Percentiles rank a stretch among this genome's conserved stretches.
phyloP scores from a whole-genome alignment of 2,329 filamentous ascomycete species.

The Dactylellina leptospora region DNA sequence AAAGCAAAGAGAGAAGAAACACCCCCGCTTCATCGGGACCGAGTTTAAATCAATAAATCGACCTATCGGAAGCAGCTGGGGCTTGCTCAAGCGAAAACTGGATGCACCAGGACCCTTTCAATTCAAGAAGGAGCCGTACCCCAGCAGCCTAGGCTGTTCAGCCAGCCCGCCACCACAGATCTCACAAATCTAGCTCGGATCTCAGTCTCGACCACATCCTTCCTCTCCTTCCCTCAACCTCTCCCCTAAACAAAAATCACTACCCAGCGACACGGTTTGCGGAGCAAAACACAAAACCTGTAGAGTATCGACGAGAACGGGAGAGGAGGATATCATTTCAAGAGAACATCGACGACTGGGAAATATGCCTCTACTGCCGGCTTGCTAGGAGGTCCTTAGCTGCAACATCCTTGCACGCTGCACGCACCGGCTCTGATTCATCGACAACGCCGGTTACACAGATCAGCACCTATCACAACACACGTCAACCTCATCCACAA shows the following conservation, averaged over 20 bases:
- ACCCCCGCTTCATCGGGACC: slow-evolving; percentile 18
- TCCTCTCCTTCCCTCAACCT: slow-evolving; percentile 7
- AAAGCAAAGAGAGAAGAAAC: slow-evolving; percentile 12
- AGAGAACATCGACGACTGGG: not conserved
- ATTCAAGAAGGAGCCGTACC: slow-evolving; percentile 19
- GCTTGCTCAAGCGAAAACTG: slow-evolving; percentile 37
- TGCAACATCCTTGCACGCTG: slow-evolving; percentile 42
- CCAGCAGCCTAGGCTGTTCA: not conserved
- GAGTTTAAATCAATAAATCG: slow-evolving; percentile 21
- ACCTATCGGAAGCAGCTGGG: slow-evolving; percentile 28
- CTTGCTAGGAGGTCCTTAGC: slow-evolving; percentile 22
- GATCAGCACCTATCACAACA: slow-evolving; percentile 30
- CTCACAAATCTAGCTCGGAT: slow-evolving; percentile 29
- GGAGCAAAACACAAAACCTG: not conserved
- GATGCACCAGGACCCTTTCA: slow-evolving; percentile 24
- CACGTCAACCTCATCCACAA: not conserved
- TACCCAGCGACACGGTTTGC: not conserved
- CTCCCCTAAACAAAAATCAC: slow-evolving; percentile 22
- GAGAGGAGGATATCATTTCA: slow-evolving; percentile 16
- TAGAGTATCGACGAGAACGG: slow-evolving; percentile 1
- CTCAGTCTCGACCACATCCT: slow-evolving; percentile 7
- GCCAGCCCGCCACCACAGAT: slow-evolving; percentile 23
- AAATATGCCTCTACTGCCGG: slow-evolving; percentile 19
- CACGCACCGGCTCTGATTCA: slow-evolving; percentile 26
- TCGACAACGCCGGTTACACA: slow-evolving; percentile 43